These are phyloP conservation scores for Dictyostelium intermedium DNA, from an alignment of 78 protist genomes.

Conservation along the genomic window DNA sequence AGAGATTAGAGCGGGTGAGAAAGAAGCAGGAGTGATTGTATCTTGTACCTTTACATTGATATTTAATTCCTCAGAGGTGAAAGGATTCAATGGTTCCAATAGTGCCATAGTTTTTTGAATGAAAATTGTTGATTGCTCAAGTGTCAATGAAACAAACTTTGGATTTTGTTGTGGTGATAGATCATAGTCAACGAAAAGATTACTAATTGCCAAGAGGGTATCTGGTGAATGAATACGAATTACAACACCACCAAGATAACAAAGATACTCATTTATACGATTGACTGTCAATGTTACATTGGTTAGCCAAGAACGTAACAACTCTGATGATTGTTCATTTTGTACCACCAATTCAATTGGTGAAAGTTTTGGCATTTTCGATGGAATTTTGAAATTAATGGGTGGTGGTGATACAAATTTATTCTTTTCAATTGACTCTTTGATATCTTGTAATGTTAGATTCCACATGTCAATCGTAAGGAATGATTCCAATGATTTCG, in stretches of 20 bases:
- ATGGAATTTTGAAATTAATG: conserved; percentile 48
- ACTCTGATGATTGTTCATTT: background rate
- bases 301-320: conserved; percentile 11
- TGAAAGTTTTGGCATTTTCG: background rate
- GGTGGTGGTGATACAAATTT: conserved; percentile 69
- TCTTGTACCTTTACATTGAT: conserved; percentile 5
- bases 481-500: conserved; percentile 28
- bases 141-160: background rate
- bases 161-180: background rate
- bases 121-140: background rate
- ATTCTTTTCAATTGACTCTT: conserved; percentile 30
- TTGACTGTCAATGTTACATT: conserved; percentile 38
- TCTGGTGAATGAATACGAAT: conserved; percentile 14
- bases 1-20: background rate
- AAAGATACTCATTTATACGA: conserved; percentile 26
- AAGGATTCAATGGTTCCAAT: background rate
- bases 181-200: background rate
- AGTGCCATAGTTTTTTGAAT: background rate
- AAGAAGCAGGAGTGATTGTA: background rate
- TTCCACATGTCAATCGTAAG: conserved; percentile 8
- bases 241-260: conserved; percentile 69
- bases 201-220: background rate
- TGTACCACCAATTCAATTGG: background rate
- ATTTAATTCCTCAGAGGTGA: conserved; percentile 12
- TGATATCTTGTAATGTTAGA: background rate